Percentiles rank a stretch among this genome's conserved stretches.
phyloP scores from a whole-genome alignment of 192 early-diverging fungal genomes.

The Backusella australiensis region DNA sequence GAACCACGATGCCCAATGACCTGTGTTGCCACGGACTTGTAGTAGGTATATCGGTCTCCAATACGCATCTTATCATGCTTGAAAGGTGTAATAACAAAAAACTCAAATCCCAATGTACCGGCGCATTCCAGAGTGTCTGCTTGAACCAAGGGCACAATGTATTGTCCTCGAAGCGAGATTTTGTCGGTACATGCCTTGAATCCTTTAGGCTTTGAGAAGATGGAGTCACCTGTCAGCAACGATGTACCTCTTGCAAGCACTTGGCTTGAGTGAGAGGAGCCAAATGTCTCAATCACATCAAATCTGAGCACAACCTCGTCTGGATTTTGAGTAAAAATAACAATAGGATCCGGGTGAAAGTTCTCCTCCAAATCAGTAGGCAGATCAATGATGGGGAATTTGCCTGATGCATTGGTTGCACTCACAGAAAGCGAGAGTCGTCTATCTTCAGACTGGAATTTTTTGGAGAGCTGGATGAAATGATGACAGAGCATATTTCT shows the following conservation, averaged over 20 bases:
- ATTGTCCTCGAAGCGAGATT: slow-evolving; percentile 46
- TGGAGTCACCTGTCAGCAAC: slow-evolving; percentile 47
- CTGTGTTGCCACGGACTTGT: slow-evolving; percentile 51
- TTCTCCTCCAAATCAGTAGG: slow-evolving; percentile 41
- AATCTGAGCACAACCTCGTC: slow-evolving; percentile 55
- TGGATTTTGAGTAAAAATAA: slow-evolving; percentile 48
- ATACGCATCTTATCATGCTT: slow-evolving; percentile 51
- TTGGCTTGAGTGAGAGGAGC: slow-evolving; percentile 33
- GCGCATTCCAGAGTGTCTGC: slow-evolving; percentile 46
- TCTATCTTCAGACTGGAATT: slow-evolving; percentile 44
- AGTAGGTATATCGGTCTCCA: slow-evolving; percentile 52
- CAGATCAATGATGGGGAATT: slow-evolving; percentile 53
- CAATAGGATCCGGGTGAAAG: slow-evolving; percentile 50
- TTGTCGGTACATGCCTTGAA: slow-evolving; percentile 34
- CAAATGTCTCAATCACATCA: slow-evolving; percentile 58
- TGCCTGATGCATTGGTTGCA: slow-evolving; percentile 54
- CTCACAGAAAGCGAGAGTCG: slow-evolving; percentile 52
- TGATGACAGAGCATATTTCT: slow-evolving; percentile 35
- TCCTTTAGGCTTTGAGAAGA: slow-evolving; percentile 26
- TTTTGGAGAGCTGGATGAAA: slow-evolving; percentile 16
- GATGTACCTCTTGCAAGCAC: slow-evolving; percentile 57
- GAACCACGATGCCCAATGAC: slow-evolving; percentile 89
- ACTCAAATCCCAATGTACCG: slow-evolving; percentile 57
- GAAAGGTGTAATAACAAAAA: slow-evolving; percentile 64
- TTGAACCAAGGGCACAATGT: slow-evolving; percentile 59